Evolutionary conservation across 129 eudicot genomes (phyloP), one percentile per base, ranked within the genome.

Genomic region (Silybum marianum): DNA sequence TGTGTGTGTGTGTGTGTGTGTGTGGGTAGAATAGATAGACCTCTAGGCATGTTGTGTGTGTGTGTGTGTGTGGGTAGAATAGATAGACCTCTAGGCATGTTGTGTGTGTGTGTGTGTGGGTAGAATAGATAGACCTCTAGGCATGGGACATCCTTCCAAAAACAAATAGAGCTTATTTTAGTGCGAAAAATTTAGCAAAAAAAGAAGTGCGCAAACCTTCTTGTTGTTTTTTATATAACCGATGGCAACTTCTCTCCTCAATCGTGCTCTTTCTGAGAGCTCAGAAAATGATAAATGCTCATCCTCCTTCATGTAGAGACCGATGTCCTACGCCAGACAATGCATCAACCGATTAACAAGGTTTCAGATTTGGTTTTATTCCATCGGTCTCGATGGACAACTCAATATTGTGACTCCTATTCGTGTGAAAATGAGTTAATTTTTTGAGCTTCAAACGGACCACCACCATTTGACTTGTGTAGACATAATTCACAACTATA

Each of bases 211-310:
- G 0, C 25, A 7, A 72, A 93, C 99, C 98, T 92, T 89, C 76
- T 89, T 92, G 78, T 95, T 89, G 80, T 89, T 91, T 79, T 87
- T 95, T 65, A 95, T 83, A 86, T 88, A 95, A 74, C 99, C 98
- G 78, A 95, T 95, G 40, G 99, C 99, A 58, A 92, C 99, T 93
- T 95, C 99, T 83, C 93, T 85, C 58, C 98, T 84, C 81, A 95
- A 81, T 70, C 87, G 65, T 9, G 99, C 99, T 87, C 98, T 84
- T 86, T 95, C 98, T 66, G 94, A 82, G 22, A 95, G 93, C 90
- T 95, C 99, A 3, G 84, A 63, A 82, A 95, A 95, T 23, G 97
- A 92, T 32, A 90, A 91, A 69, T 88, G 90, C 78, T 92, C 98
- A 28, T 92, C 97, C 58, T 83, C 86, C 78, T 85, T 87, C 99